phyloP scores from a whole-genome alignment of 352 stramenopile species.

The Phytopythium delawarense region DNA sequence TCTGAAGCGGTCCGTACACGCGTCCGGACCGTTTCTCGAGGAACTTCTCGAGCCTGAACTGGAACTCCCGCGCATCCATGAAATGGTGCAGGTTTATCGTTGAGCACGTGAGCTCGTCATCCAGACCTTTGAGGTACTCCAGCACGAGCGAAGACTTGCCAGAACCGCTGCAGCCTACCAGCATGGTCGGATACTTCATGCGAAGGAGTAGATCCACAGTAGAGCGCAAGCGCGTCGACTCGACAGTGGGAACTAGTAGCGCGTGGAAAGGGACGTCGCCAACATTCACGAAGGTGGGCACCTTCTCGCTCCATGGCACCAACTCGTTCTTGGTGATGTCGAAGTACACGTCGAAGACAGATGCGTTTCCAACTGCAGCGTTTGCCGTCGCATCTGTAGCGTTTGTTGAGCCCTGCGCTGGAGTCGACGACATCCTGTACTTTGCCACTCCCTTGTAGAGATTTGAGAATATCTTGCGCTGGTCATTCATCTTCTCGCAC shows the following conservation, averaged over 20 bases:
- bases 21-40: slow-evolving; percentile 87
- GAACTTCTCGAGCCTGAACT: slow-evolving; percentile 71
- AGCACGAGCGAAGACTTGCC: slow-evolving; percentile 81
- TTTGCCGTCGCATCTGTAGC: slow-evolving; percentile 14
- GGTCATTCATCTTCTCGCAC: slow-evolving; percentile 71
- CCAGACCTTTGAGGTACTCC: slow-evolving; percentile 65
- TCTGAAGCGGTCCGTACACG: slow-evolving; percentile 78
- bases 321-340: slow-evolving; percentile 74
- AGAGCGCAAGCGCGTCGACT: slow-evolving; percentile 65
- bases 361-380: slow-evolving; percentile 16
- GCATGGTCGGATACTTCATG: slow-evolving; percentile 47
- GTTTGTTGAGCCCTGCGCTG: slow-evolving; percentile 1
- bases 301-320: slow-evolving; percentile 69
- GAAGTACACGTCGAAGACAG: slow-evolving; percentile 80
- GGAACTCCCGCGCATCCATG: slow-evolving; percentile 78
- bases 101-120: slow-evolving; percentile 52
- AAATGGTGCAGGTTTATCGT: slow-evolving; percentile 86
- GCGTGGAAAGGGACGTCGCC: slow-evolving; percentile 54
- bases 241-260: slow-evolving; percentile 72
- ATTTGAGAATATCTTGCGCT: slow-evolving; percentile 51
- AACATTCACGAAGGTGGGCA: slow-evolving; percentile 23
- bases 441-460: slow-evolving; percentile 66
- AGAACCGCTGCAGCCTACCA: slow-evolving; percentile 79
- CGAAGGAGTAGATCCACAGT: slow-evolving; percentile 56
- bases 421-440: slow-evolving; percentile 49